These are phyloP conservation scores for Botrytis paeoniae DNA, from an alignment of 2,329 filamentous ascomycete genomes.

Conservation along the genomic window DNA sequence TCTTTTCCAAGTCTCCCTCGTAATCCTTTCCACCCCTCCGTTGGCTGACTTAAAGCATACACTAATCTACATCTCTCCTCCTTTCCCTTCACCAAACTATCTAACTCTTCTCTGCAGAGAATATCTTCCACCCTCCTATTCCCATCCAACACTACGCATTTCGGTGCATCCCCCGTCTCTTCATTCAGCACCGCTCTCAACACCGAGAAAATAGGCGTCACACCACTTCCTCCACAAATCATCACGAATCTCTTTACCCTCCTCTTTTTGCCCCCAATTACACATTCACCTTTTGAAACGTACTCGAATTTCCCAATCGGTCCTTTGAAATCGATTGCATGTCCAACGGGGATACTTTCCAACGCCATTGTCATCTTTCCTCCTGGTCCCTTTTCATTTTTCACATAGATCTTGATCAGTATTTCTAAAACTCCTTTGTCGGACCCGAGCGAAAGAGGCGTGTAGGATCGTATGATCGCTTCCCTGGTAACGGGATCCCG, in stretches of 20 bases:
- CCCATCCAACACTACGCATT: conserved; percentile 72
- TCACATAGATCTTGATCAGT: conserved; percentile 79
- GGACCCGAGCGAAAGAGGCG: conserved; percentile 67
- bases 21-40: conserved; percentile 63
- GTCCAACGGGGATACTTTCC: conserved; percentile 67
- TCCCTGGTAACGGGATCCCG: conserved; percentile 68
- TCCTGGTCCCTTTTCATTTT: conserved; percentile 54
- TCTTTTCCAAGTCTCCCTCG: conserved; percentile 63
- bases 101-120: conserved; percentile 71
- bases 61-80: conserved; percentile 59
- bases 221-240: conserved; percentile 84
- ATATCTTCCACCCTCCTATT: conserved; percentile 79
- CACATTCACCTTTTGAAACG: conserved; percentile 61
- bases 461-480: conserved; percentile 81
- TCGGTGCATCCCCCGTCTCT: conserved; percentile 59
- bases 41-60: conserved; percentile 65
- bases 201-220: conserved; percentile 89
- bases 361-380: conserved; percentile 82
- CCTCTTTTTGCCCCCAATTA: conserved; percentile 55
- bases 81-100: conserved; percentile 55
- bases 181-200: conserved; percentile 65
- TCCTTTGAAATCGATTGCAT: conserved; percentile 80
- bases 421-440: conserved; percentile 67
- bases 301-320: conserved; percentile 86
- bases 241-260: conserved; percentile 70